Evolutionary conservation across 2,329 filamentous ascomycete genomes (phyloP), one percentile per base, ranked within the genome.

Genomic region (Paecilomyces variotii): DNA sequence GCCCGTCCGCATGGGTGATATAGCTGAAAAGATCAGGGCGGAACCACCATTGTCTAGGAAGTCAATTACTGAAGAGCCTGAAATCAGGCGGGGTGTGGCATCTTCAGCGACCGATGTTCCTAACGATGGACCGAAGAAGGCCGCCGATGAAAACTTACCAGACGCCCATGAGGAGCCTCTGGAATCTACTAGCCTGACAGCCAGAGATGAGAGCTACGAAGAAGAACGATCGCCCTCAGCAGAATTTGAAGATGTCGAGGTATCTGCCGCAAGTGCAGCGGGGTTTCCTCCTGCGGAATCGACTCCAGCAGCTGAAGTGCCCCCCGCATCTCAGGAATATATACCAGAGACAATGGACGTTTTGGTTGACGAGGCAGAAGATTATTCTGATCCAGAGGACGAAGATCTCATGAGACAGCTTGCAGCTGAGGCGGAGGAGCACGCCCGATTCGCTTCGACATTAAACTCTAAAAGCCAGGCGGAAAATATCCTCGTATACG

Each of bases 361-460:
- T 35, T 63, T 73, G 9, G 58, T 65, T 24, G 72, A 76, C 35
- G 77, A 82, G 32, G 79, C 79, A 50, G 84, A 87, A 55, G 84
- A 87, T 24, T 87, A 88, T 65, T 94, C 89, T 34, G 93, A 97
- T 63, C 89, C 91, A 0, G 94, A 96, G 73, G 93, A 97, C 62
- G 92, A 92, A 69, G 91, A 96, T 65, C 81, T 99, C 5, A 82
- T 97, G 58, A 85, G 84, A 5, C 91, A 93, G 64, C 85, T 99
- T 66, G 92, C 91, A 0, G 85, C 88, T 27, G 95, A 99, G 79
- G 90, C 89, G 1, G 90, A 96, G 75, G 94, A 97, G 67, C 93
- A 99, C 69, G 91, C 90, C 3, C 87, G 93, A 4, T 99, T 99
- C 69, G 91, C 92, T 1, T 92, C 89, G 63, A 86, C 89, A 53